A percentile compares a stretch with the other conserved stretches of the same genome.
Evolutionary conservation across 805 yeast genomes (phyloP).

Genomic region (Priceomyces fermenticarens): DNA sequence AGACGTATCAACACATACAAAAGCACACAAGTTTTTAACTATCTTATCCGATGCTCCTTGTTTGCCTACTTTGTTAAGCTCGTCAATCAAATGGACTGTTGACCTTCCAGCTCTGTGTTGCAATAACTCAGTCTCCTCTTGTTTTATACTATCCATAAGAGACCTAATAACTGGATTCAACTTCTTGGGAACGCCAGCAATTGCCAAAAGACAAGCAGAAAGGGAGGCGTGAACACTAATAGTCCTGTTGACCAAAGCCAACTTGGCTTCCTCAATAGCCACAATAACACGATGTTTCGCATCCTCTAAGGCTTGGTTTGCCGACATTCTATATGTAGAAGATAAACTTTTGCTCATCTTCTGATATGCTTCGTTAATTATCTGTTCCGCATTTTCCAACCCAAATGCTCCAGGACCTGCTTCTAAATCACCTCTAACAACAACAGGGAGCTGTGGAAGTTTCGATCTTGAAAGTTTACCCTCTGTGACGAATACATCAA

Average conservation of each 20-base stretch:
- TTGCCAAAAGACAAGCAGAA: constrained; percentile 68
- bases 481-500: constrained; percentile 70
- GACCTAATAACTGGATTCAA: constrained; percentile 85
- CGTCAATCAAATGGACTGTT: constrained; percentile 60
- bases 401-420: constrained; percentile 95
- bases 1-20: constrained; percentile 90
- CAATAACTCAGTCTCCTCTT: constrained; percentile 61
- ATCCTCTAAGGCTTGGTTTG: constrained; percentile 73
- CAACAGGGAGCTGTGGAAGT: constrained; percentile 79
- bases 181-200: constrained; percentile 76
- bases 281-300: constrained; percentile 64
- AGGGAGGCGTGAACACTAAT: constrained; percentile 66
- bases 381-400: constrained; percentile 69
- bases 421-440: constrained; percentile 90
- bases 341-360: constrained; percentile 60
- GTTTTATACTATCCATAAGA: constrained; percentile 87
- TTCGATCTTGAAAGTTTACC: constrained; percentile 71
- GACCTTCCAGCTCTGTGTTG: constrained; percentile 73
- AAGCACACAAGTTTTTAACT: constrained; percentile 85
- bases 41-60: constrained; percentile 82
- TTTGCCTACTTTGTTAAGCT: constrained; percentile 56
- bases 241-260: constrained; percentile 47
- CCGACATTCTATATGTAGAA: constrained; percentile 66
- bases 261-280: constrained; percentile 68
- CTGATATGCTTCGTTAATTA: constrained; percentile 61